Evolutionary conservation across 2,329 filamentous ascomycete genomes (phyloP).

Genomic region (Penicillium capsulatum): DNA sequence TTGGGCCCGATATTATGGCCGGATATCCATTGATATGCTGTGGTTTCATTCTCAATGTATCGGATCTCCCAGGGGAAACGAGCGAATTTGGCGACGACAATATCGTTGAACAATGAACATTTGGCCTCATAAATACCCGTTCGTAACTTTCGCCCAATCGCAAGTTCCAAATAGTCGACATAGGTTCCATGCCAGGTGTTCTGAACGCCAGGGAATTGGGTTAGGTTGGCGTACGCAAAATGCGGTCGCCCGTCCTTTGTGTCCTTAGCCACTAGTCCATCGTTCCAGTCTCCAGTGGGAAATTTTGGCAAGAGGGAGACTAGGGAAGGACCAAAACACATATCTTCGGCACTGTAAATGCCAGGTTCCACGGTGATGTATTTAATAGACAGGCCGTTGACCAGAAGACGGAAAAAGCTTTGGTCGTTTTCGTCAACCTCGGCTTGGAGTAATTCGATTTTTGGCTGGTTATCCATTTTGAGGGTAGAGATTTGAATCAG

Average conservation of each 20-base stretch:
- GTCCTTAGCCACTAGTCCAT: constrained; percentile 22
- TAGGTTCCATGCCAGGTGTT: constrained; percentile 23
- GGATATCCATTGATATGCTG: constrained; percentile 37
- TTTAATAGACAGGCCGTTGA: constrained; percentile 22
- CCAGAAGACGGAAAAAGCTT: constrained; percentile 27
- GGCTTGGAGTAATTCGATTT: constrained; percentile 26
- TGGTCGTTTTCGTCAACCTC: constrained; percentile 25
- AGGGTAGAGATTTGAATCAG: background rate
- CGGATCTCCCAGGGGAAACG: constrained; percentile 39
- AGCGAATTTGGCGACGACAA: constrained; percentile 37
- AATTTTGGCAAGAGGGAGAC: constrained; percentile 19
- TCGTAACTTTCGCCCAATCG: constrained; percentile 18
- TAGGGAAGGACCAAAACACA: constrained; percentile 30
- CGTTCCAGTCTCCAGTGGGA: constrained; percentile 31
- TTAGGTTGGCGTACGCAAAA: constrained; percentile 17
- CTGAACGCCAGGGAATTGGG: constrained; percentile 18
- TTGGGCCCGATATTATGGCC: constrained; percentile 33
- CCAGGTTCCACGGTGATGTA: constrained; percentile 28
- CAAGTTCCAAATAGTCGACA: constrained; percentile 21
- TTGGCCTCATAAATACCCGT: constrained; percentile 26
- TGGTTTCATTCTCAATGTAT: constrained; percentile 36
- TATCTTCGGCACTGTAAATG: constrained; percentile 24
- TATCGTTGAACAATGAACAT: constrained; percentile 11
- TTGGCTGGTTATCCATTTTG: constrained; percentile 8
- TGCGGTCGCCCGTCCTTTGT: constrained; percentile 12